Base-by-base conservation (phyloP, 2,329 filamentous ascomycete species). In the Fusarium hainanense region DNA sequence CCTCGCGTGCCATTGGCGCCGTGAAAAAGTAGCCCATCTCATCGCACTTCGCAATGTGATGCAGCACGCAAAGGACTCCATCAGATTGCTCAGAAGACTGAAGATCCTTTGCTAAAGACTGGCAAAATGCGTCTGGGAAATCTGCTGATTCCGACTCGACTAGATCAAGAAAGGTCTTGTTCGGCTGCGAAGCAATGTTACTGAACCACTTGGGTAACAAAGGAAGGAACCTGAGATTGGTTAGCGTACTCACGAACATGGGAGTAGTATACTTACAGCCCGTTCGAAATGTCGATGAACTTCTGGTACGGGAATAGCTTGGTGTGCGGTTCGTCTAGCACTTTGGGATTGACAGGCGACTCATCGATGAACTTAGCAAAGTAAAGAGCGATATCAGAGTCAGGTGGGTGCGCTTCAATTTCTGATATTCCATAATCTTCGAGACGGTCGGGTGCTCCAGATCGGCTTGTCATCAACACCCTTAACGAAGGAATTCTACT, bases 381-480 rank as follows among this genome's bases (percentile, higher is more conserved):
- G n/a, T 54, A 63, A 3, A 46, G 32, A 7, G 18, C 28, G 2
- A 62, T 21, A 6, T 46, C 59, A 7, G 14, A 9, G 2, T 32
- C 4, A 0, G 18, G 44, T 7, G 46, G 32, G 1, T 10, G 32
- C 0, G 21, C 46, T 12, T 23, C 9, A 2, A 54, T 18, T 1
- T 8, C 8, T 3, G 2, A 6, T 1, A 27, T 4, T 3, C 25
- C 14, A 14, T 11, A 2, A 1, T 12, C 12, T 4, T 14, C 6
- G 0, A 62, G 4, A 4, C 4, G 1, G 2, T 16, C 3, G 1
- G 46, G n/a, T 1, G 41, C 21, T 7, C 7, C 6, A 10, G 4
- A 5, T 1, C 14, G 14, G 7, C 46, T 34, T 5, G 23, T 18
- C 4, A 54, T 12, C 23, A 23, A 23, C 6, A 23, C 5, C 23